Evolutionary conservation across 2,329 filamentous ascomycete genomes (phyloP), one percentile per base, ranked within the genome.

Genomic region (Mycosphaerella sp.): DNA sequence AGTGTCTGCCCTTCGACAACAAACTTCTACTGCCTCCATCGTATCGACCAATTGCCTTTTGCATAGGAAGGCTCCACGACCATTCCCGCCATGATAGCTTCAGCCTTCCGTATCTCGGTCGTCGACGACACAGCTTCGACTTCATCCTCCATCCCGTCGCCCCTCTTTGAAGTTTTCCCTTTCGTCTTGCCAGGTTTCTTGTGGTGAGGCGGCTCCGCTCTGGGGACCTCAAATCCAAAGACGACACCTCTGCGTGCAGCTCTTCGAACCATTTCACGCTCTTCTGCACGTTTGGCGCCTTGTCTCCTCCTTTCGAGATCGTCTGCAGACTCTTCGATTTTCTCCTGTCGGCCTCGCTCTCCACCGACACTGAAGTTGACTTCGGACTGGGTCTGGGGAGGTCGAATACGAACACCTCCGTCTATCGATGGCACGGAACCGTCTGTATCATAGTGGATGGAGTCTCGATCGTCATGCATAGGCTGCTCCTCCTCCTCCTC

Each of bases 31-130:
- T 38, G 7, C 56, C 80, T 72, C 80, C 80, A 83, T 55, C 79
- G 65, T 9, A 83, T 73, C 0, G 72, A 73, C 80, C 80, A 84
- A 44, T 83, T 76, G 0, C 80, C 80, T 59, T 83, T 84, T 0
- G 80, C 80, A 66, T 78, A 84, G 54, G 78, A 80, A 3, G 79
- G 75, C 64, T 84, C 81, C 0, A 83, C 79, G 3, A 83, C 77
- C 43, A 73, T 74, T 1, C 78, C 79, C 40, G 75, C 72, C 79
- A 83, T 82, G 2, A 83, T 70, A 6, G 80, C 80, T 65, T 84
- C 81, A 54, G 80, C 82, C 59, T 78, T 75, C 53, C 73, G 72
- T 56, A 53, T 59, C 51, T 47, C 64, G 9, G 56, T 64, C 42
- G 40, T 40, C 9, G n/a, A 57, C 8, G n/a, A 57, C 54, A 47